These are phyloP conservation scores for Ustilago curta DNA, from an alignment of 1,284 basidiomycete species.

Conservation along the genomic window DNA sequence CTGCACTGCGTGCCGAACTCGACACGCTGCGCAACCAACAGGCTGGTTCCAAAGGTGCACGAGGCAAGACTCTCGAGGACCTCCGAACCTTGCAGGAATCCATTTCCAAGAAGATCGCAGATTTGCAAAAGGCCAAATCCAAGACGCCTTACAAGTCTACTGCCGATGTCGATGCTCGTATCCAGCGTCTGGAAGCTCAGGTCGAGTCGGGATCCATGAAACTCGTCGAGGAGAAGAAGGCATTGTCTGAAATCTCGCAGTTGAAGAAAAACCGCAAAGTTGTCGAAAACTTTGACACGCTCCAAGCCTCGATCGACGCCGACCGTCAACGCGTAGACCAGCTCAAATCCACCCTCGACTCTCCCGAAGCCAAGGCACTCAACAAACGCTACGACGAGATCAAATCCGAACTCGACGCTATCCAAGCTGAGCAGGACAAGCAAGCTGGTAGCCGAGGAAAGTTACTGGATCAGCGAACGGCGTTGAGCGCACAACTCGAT, in stretches of 20 bases:
- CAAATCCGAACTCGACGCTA: conserved; percentile 84
- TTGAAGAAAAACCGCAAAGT: conserved; percentile 68
- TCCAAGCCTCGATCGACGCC: conserved; percentile 83
- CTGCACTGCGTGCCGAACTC: conserved; percentile 82
- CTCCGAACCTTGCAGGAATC: conserved; percentile 83
- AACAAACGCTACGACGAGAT: conserved; percentile 86
- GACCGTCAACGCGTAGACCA: conserved; percentile 83
- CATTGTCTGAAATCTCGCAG: conserved; percentile 87
- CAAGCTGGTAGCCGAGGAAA: conserved; percentile 83
- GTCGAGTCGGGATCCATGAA: conserved; percentile 93
- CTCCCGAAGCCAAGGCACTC: conserved; percentile 86
- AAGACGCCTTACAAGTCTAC: conserved; percentile 88
- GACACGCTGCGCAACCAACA: conserved; percentile 84
- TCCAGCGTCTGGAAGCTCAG: conserved; percentile 79
- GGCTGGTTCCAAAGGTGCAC: conserved; percentile 80
- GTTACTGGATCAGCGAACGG: conserved; percentile 88
- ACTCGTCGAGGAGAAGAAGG: conserved; percentile 94
- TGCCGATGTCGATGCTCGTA: conserved; percentile 87
- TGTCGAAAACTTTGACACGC: conserved; percentile 66
- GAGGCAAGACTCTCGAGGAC: conserved; percentile 84
- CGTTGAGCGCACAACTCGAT: conserved; percentile 74
- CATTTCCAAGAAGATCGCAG: conserved; percentile 89
- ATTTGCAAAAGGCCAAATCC: conserved; percentile 82
- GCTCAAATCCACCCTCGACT: conserved; percentile 85
- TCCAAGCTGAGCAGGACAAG: conserved; percentile 89